Conservation (phyloP, 176 grass and related monocot genomes). For the Cymbopogon citratus region DNA sequence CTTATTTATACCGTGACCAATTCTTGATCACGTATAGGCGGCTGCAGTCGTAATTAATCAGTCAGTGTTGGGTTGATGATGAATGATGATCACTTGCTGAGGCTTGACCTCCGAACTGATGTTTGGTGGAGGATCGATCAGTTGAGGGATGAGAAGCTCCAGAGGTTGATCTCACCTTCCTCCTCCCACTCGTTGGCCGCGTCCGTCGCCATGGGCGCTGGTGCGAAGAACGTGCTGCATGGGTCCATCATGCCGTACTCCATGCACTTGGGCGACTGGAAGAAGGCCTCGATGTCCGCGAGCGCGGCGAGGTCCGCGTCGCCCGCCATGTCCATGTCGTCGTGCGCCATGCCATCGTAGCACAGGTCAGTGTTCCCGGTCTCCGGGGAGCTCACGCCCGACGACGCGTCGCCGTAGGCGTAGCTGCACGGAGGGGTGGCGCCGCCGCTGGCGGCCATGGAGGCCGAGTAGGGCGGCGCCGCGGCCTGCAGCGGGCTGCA, state of each 20-base stretch:
- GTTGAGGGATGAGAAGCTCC: constrained; percentile 74
- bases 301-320: constrained; percentile 43
- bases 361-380: neutral
- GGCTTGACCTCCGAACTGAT: constrained; percentile 6
- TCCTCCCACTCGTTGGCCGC: constrained; percentile 66
- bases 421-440: constrained; percentile 3
- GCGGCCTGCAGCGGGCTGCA: constrained; percentile 15
- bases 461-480: neutral
- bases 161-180: constrained; percentile 72
- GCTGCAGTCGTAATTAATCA: constrained; percentile 13
- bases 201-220: constrained; percentile 28
- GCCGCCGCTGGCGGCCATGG: neutral
- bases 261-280: constrained; percentile 93
- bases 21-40: constrained; percentile 27
- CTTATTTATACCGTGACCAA: constrained; percentile 33
- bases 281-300: constrained; percentile 72
- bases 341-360: neutral
- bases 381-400: constrained; percentile 37
- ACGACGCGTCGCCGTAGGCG: constrained; percentile 13
- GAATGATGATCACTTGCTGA: neutral
- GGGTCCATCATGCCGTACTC: constrained; percentile 69
- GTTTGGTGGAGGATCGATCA: constrained; percentile 17
- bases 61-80: constrained; percentile 25
- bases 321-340: neutral
- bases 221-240: constrained; percentile 53